Conservation (phyloP, 768 basidiomycete genomes). For the Cystobasidium tubakii region DNA sequence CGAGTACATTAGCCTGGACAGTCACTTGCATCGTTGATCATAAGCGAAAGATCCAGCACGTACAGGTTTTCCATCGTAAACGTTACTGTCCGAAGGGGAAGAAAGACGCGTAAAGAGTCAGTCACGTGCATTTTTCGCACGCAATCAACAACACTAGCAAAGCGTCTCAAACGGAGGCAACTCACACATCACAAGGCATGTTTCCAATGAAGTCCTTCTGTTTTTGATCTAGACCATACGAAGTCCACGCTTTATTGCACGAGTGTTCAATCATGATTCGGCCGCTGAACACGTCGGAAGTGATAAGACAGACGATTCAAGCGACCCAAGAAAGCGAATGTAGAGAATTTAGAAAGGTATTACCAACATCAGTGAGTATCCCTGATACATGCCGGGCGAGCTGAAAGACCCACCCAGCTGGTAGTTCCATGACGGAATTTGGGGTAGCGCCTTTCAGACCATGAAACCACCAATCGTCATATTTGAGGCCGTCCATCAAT, state of each 20-base stretch:
- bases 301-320: not conserved
- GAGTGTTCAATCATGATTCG: slow-evolving; percentile 34
- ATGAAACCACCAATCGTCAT: slow-evolving; percentile 35
- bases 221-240: not conserved
- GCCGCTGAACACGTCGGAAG: not conserved
- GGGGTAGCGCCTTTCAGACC: slow-evolving; percentile 22
- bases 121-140: not conserved
- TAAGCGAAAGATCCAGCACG: not conserved
- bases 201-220: slow-evolving; percentile 25
- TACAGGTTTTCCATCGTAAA: slow-evolving; percentile 9
- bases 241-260: slow-evolving; percentile 33
- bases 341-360: no score
- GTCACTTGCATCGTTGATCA: no score
- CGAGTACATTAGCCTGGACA: no score
- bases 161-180: not conserved
- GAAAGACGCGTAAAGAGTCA: not conserved
- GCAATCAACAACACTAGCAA: not conserved
- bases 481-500: slow-evolving; percentile 11
- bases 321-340: not conserved
- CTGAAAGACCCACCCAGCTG: slow-evolving; percentile 17
- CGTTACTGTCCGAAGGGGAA: not conserved
- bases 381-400: no score
- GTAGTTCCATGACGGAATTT: slow-evolving; percentile 22
- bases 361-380: not conserved
- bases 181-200: slow-evolving; percentile 32